Evolutionary conservation across 164 flowering plant genomes (phyloP), one percentile per base, ranked within the genome.

Genomic region (Annona cherimola): DNA sequence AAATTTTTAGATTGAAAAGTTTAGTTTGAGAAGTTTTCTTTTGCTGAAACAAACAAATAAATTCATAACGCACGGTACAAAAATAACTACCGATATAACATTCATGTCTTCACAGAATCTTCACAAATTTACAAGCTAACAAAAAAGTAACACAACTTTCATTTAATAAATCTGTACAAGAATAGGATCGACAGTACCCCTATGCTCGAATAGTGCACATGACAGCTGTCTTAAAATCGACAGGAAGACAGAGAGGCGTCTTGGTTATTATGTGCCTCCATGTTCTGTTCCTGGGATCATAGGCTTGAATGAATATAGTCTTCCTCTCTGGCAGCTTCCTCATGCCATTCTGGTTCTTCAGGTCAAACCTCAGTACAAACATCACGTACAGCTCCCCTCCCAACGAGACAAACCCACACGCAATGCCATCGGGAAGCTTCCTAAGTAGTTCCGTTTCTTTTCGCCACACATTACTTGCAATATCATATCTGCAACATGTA

Each of bases 181-280:
- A 9, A 39, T 2, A 40, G 18, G 12, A 40, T 2, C 3, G 18
- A 64, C 8, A 62, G 35, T 14, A 64, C 19, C 42, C 40, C 12
- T 57, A 69, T 54, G 59, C 18, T 35, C 78, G 83, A 46, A 91
- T 72, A 40, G 88, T 77, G 83, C 97, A 89, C 86, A 85, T 77
- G 61, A 88, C 90, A 14, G 92, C 86, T 61, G 86, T 84, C 68
- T 79, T 80, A 74, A 90, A 86, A 81, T 91, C 92, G 5, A 91
- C 39, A 2, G 78, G 77, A 54, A 65, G 20, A 19, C 61, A 68
- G 69, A 82, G 82, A 16, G 94, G 97, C 45, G 90, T 79, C 74
- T 77, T 89, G 19, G 90, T 77, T 50, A 76, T 50, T 11, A 87
- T 71, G 19, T 81, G 81, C 79, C 92, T 84, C 98, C 98, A 93